phyloP scores from a whole-genome alignment of 179 eudicot species.

The Silene coronaria region DNA sequence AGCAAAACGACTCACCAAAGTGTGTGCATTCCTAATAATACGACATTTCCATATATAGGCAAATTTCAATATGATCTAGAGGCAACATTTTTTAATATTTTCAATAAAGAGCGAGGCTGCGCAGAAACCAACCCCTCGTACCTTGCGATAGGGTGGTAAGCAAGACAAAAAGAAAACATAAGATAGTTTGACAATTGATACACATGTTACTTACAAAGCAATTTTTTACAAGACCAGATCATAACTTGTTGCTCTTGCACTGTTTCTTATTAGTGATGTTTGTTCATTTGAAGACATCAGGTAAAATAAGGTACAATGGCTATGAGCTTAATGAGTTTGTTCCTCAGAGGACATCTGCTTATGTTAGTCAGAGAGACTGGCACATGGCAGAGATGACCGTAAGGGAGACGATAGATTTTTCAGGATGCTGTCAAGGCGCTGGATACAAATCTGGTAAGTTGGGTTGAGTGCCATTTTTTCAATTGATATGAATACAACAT shows the following conservation, averaged over 20 bases:
- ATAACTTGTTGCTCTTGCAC: not conserved
- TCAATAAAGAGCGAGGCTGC: not conserved
- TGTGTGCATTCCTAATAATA: too few species aligned
- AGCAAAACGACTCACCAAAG: too few species aligned
- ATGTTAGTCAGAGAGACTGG: conserved; percentile 66
- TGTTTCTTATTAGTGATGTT: conserved; percentile 16
- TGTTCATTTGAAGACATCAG: conserved; percentile 49
- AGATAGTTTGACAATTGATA: not conserved
- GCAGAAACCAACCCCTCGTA: not conserved
- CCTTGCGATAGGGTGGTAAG: not conserved
- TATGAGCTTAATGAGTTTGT: conserved; percentile 52
- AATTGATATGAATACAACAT: not conserved
- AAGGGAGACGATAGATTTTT: conserved; percentile 57
- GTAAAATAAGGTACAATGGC: conserved; percentile 57
- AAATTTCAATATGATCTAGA: too few species aligned
- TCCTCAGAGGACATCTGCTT: conserved; percentile 71
- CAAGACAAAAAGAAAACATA: not conserved
- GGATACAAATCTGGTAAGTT: conserved; percentile 56
- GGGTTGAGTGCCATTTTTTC: not conserved
- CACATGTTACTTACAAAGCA: not conserved
- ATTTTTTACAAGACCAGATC: not conserved
- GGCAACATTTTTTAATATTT: too few species aligned
- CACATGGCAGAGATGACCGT: conserved; percentile 86
- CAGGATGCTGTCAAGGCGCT: conserved; percentile 64
- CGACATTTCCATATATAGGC: too few species aligned